Evolutionary conservation across 2,329 filamentous ascomycete genomes (phyloP).

Genomic region (Coleophoma eucalyptorum): DNA sequence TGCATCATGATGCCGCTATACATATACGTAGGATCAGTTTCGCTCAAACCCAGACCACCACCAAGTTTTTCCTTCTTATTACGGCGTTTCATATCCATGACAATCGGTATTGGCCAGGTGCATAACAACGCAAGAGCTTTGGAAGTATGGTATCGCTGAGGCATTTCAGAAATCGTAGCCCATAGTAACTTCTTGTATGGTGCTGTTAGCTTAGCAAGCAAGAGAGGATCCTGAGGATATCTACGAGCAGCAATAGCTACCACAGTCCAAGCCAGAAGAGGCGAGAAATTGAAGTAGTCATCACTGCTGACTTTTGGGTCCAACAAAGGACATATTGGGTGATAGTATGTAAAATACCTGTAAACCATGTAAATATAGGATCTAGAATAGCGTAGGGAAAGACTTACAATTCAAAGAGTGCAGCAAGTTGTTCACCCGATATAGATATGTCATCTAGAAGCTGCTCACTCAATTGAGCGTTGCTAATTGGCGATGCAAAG

Average conservation of each 20-base stretch:
- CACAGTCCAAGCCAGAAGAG: constrained; percentile 64
- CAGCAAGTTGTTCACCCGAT: background rate
- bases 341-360: constrained; percentile 61
- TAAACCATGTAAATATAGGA: constrained; percentile 8
- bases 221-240: constrained; percentile 46
- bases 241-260: constrained; percentile 58
- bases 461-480: constrained; percentile 18
- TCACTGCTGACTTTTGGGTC: constrained; percentile 49
- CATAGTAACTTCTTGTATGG: constrained; percentile 17
- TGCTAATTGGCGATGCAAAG: constrained; percentile 36
- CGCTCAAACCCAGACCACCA: constrained; percentile 1
- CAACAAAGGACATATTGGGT: constrained; percentile 61
- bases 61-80: background rate
- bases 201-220: constrained; percentile 32
- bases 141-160: constrained; percentile 13
- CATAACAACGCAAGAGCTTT: constrained; percentile 23
- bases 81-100: background rate
- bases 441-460: background rate
- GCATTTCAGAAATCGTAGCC: constrained; percentile 13
- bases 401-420: constrained; percentile 39
- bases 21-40: constrained; percentile 21
- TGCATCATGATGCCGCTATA: constrained; percentile 25
- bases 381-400: constrained; percentile 15
- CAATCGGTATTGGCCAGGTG: constrained; percentile 23
- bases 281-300: constrained; percentile 52